These are phyloP conservation scores for Tricholoma furcatifolium DNA, from an alignment of 768 basidiomycete species.

Conservation along the genomic window DNA sequence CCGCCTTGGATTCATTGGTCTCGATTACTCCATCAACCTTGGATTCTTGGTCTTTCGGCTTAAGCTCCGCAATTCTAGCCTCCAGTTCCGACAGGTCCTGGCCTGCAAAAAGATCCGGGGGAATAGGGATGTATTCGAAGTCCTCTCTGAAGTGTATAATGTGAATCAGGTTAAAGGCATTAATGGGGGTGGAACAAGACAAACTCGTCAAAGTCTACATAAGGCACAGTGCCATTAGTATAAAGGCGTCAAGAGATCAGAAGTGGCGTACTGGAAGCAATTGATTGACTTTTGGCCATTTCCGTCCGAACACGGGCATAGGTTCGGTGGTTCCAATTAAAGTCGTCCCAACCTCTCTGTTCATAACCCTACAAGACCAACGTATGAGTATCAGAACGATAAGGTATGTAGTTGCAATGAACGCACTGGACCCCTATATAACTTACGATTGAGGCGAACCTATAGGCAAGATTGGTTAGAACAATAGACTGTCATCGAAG, in stretches of 20 bases:
- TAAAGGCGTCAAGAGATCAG: neutral
- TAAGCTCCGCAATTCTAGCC: constrained; percentile 16
- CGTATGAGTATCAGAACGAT: neutral
- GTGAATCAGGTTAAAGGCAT: neutral
- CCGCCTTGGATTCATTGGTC: neutral
- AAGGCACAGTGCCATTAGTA: neutral
- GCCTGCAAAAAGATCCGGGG: constrained; percentile 28
- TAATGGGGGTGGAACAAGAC: constrained; percentile 3
- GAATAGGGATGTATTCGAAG: constrained; percentile 20
- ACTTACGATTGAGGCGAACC: constrained; percentile 17
- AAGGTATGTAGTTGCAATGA: neutral
- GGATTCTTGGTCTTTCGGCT: neutral
- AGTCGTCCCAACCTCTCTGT: neutral
- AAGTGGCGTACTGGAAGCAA: constrained; percentile 29
- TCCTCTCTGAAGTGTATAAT: constrained; percentile 11
- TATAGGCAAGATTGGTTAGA: neutral
- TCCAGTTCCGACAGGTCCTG: constrained; percentile 27
- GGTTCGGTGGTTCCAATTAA: constrained; percentile 17
- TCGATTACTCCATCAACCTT: neutral
- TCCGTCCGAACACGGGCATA: constrained; percentile 26
- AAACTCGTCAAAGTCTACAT: constrained; percentile 24
- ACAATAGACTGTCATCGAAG: too few relatives aligned
- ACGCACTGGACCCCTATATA: neutral
- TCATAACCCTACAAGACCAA: neutral
- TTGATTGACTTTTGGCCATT: constrained; percentile 28